Evolutionary conservation across 768 basidiomycete species (phyloP), one percentile per base, ranked within the genome.

Genomic region (Cubamyces lactineus): DNA sequence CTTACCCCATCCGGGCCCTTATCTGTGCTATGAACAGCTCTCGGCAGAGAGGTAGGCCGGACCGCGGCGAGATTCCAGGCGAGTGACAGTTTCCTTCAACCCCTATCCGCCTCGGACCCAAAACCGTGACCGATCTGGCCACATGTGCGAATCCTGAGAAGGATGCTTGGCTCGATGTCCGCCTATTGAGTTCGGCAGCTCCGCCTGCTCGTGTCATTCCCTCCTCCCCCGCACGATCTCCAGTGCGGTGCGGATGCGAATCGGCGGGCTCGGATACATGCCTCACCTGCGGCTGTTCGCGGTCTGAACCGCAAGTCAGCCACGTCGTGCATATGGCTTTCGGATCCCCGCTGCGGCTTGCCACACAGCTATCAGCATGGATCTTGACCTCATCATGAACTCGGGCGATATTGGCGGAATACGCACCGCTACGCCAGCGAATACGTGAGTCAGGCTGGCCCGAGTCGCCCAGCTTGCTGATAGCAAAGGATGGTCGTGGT

Each of bases 311-410:
- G 19, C 53, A 52, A 60, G 57, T 51, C 57, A 53, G 46, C 52
- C 62, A 38, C 50, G 30, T 34, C 34, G 34, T 34, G 6, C 34
- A 54, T 50, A 41, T 55, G 46, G 46, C 13, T 53, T 28, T 30
- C 64, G 54, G 59, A 21, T 26, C 24, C 51, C 61, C 53, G 34
- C 43, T 64, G 59, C 53, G 61, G 59, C 52, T 64, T 39, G 53
- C 57, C 63, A 57, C 59, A 61, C 23, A 38, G 46, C 47, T 42
- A 51, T 60, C 50, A 59, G 59, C 42, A 74, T 75, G 71, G 62
- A 70, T 63, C 65, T 70, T 39, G 68, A 51, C 53, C 53, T 59
- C 47, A 69, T 72, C 60, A 65, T 72, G 57, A 65, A 69, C 59
- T 64, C 69, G 53, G 62, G 66, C 39, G 66, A 66, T 26, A 46